Percentiles rank a stretch among this genome's conserved stretches.
phyloP scores from a whole-genome alignment of 495 filamentous ascomycete species.

The Chaetomium cochliodes region DNA sequence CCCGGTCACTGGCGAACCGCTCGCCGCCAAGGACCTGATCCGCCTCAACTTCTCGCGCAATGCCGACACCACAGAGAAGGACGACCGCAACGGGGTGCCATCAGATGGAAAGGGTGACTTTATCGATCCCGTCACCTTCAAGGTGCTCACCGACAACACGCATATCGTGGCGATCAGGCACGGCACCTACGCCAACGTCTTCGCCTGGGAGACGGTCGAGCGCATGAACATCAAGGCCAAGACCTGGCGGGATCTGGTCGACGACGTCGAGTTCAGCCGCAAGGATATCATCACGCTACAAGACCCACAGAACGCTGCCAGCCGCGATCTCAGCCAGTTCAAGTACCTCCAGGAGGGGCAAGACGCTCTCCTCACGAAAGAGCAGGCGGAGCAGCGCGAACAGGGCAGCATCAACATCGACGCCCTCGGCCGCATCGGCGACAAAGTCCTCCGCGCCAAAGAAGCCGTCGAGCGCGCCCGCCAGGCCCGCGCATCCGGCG shows the following conservation, averaged over 20 bases:
- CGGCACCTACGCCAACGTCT: constrained; percentile 81
- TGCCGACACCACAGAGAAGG: constrained; percentile 57
- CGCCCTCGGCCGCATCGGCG: constrained; percentile 72
- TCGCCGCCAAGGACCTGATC: constrained; percentile 80
- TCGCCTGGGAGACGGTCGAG: constrained; percentile 92
- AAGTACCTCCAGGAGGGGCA: constrained; percentile 85
- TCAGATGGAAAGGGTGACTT: constrained; percentile 66
- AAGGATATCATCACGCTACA: constrained; percentile 96
- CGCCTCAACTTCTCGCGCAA: constrained; percentile 91
- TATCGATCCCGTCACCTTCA: constrained; percentile 95
- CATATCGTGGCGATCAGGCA: constrained; percentile 88
- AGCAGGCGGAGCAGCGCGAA: constrained; percentile 52
- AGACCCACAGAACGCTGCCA: constrained; percentile 88
- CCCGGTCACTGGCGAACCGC: constrained; percentile 75
- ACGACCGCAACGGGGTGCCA: constrained; percentile 36
- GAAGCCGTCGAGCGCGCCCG: constrained; percentile 84
- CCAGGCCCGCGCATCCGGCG: constrained; percentile 47
- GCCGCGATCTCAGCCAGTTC: constrained; percentile 81
- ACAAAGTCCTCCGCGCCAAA: constrained; percentile 88
- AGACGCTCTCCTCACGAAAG: constrained; percentile 58
- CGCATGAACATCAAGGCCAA: constrained; percentile 96
- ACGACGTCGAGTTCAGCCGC: constrained; percentile 80
- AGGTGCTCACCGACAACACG: constrained; percentile 96
- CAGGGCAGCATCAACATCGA: constrained; percentile 68
- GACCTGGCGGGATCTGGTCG: constrained; percentile 90